Evolutionary conservation across 495 filamentous ascomycete genomes (phyloP).

Genomic region (Aspergillus egyptiacus): DNA sequence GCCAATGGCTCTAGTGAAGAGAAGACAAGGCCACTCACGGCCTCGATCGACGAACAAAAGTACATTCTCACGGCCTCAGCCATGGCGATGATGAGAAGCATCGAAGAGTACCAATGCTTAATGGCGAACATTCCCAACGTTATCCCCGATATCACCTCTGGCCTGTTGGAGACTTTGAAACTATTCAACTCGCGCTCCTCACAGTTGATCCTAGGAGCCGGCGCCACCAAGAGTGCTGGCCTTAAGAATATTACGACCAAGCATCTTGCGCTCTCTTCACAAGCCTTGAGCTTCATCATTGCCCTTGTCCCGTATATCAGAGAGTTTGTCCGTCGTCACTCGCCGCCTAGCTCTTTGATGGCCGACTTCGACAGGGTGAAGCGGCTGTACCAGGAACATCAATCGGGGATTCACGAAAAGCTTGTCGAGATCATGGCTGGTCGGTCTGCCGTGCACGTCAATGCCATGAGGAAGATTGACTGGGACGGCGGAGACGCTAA

Average conservation of each 20-base stretch:
- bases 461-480: constrained; percentile 65
- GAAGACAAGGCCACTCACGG: constrained; percentile 67
- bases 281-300: constrained; percentile 82
- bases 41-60: constrained; percentile 74
- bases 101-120: constrained; percentile 76
- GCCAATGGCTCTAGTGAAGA: constrained; percentile 44
- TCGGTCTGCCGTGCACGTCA: constrained; percentile 64
- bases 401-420: constrained; percentile 89
- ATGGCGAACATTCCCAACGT: constrained; percentile 80
- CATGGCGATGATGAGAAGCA: constrained; percentile 67
- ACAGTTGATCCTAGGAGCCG: constrained; percentile 91
- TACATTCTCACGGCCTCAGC: constrained; percentile 84
- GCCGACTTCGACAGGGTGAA: constrained; percentile 92
- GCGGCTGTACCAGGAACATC: constrained; percentile 85
- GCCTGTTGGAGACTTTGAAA: constrained; percentile 68
- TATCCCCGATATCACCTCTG: constrained; percentile 72
- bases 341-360: constrained; percentile 58
- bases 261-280: constrained; percentile 87
- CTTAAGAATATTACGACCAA: constrained; percentile 95
- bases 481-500: constrained; percentile 54
- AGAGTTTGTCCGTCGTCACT: constrained; percentile 81
- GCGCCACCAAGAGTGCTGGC: constrained; percentile 83
- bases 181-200: constrained; percentile 91
- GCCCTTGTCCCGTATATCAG: constrained; percentile 83
- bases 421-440: constrained; percentile 92